These are phyloP conservation scores for Echeveria elegans DNA, from an alignment of 164 flowering plant species.

Conservation along the genomic window DNA sequence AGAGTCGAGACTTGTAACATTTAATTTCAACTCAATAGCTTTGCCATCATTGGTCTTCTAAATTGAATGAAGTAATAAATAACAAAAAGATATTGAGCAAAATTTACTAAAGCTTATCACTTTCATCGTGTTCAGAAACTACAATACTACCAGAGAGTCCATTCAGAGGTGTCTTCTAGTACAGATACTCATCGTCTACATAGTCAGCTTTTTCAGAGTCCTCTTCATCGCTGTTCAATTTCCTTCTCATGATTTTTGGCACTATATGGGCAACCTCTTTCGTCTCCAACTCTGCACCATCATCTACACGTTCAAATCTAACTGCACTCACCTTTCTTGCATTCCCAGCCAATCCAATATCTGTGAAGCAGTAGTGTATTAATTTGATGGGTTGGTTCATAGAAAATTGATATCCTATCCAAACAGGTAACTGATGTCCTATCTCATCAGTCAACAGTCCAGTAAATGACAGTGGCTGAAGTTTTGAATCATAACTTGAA, in stretches of 20 bases:
- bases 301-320: conserved; percentile 58
- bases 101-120: conserved; percentile 26
- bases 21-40: conserved; percentile 8
- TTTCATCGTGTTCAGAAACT: conserved; percentile 26
- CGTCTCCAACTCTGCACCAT: conserved; percentile 26
- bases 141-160: conserved; percentile 24
- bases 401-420: too few relatives aligned
- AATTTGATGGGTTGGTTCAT: too few relatives aligned
- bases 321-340: conserved; percentile 92
- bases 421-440: too few relatives aligned
- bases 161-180: conserved; percentile 26
- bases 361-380: conserved; percentile 36
- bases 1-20: not conserved
- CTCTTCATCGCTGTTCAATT: conserved; percentile 31
- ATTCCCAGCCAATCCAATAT: conserved; percentile 87
- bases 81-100: conserved; percentile 11
- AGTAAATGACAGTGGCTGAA: too few relatives aligned
- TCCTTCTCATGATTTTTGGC: conserved; percentile 67
- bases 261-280: conserved; percentile 56
- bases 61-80: conserved; percentile 15
- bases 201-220: conserved; percentile 20
- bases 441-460: too few relatives aligned
- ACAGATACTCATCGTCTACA: conserved; percentile 18
- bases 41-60: conserved; percentile 12
- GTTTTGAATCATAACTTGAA: too few relatives aligned